A percentile compares a stretch with the other conserved stretches of the same genome.
These are phyloP conservation scores for Colletotrichum destructivum DNA, from an alignment of 2,329 filamentous ascomycete genomes.

Conservation along the genomic window DNA sequence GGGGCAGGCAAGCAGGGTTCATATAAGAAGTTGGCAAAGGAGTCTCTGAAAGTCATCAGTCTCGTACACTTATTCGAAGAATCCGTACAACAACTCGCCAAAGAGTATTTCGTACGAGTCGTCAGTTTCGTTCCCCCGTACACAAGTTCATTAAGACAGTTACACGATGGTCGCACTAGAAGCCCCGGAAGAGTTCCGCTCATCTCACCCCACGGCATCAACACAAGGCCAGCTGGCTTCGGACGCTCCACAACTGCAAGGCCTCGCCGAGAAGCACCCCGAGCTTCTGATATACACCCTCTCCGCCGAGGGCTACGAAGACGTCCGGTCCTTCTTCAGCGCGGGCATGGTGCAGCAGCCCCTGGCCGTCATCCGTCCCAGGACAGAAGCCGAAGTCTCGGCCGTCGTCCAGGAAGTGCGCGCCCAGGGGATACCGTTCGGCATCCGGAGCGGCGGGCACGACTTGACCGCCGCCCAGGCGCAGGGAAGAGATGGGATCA, in stretches of 20 bases:
- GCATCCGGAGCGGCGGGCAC: conserved; percentile 41
- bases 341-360: conserved; percentile 18
- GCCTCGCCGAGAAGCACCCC: conserved; percentile 1
- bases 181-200: conserved; percentile 29
- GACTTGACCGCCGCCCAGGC: conserved; percentile 23
- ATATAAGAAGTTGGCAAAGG: too few relatives aligned
- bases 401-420: conserved; percentile 13
- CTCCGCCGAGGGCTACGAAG: conserved; percentile 22
- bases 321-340: conserved; percentile 22
- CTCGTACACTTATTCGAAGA: too few relatives aligned
- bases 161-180: conserved; percentile 22
- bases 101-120: neutral
- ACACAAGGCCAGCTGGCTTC: conserved; percentile 20
- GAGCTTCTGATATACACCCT: conserved; percentile 21
- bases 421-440: conserved; percentile 32
- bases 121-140: neutral
- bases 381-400: conserved; percentile 25
- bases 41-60: too few relatives aligned
- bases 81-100: neutral
- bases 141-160: too few relatives aligned
- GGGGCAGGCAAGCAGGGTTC: too few relatives aligned
- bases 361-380: conserved; percentile 28
- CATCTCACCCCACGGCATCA: conserved; percentile 14
- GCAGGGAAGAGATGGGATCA: conserved; percentile 35
- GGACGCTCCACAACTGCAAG: conserved; percentile 22